Percentiles rank a stretch among this genome's conserved stretches.
Conservation (phyloP, 345 rosid genomes). For the Gossypium ekmanianum region DNA sequence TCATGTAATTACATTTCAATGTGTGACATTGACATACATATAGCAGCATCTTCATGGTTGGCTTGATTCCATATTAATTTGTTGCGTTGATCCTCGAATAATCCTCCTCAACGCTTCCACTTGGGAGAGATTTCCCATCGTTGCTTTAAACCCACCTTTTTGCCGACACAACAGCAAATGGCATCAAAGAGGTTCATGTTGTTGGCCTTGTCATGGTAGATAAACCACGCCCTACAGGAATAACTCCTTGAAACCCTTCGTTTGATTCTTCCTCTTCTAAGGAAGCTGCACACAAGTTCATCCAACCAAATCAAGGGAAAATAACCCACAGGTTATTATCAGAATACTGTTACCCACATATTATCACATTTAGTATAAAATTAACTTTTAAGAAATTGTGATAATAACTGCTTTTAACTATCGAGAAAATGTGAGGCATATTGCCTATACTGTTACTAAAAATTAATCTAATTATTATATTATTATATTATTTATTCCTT, state of each 20-base stretch:
- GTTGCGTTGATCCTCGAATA: not conserved
- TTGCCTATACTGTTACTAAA: not conserved
- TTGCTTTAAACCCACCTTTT: not conserved
- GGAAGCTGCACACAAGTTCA: constrained; percentile 36
- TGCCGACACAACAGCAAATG: not conserved
- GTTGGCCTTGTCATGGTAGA: constrained; percentile 93
- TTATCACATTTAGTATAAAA: not conserved
- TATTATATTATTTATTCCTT: not conserved
- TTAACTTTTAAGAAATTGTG: not conserved
- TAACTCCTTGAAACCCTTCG: constrained; percentile 55
- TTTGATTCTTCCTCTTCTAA: constrained; percentile 55
- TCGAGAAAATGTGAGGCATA: not conserved
- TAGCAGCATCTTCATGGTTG: not conserved
- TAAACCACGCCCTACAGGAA: constrained; percentile 80
- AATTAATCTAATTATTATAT: not conserved
- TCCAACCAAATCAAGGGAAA: not conserved
- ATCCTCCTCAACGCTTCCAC: not conserved
- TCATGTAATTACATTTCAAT: not conserved
- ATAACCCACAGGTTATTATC: not conserved
- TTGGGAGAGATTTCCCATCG: not conserved
- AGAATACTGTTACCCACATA: too few relatives aligned
- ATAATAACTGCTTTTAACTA: not conserved
- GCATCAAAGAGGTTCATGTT: constrained; percentile 35
- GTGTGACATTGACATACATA: not conserved
- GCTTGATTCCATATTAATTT: not conserved